Conservation (phyloP, 768 basidiomycete genomes). For the Mycena galopus region DNA sequence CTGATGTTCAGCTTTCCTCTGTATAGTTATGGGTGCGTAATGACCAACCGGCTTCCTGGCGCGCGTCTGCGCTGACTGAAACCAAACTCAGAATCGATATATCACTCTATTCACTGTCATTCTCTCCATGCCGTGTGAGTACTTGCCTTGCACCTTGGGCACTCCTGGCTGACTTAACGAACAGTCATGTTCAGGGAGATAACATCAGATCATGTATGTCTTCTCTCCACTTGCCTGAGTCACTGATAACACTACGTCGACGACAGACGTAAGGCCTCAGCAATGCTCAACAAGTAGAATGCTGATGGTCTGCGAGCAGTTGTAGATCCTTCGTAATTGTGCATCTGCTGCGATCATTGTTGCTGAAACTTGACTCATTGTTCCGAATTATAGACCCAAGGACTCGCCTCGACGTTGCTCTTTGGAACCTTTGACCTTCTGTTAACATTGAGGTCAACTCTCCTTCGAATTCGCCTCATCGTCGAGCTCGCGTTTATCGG, state of each 20-base stretch:
- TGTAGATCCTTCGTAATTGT: constrained; percentile 18
- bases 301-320: neutral
- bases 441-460: constrained; percentile 13
- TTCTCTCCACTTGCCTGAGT: neutral
- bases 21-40: constrained; percentile 5
- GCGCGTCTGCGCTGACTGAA: neutral
- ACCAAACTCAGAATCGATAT: constrained; percentile 17
- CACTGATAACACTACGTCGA: neutral
- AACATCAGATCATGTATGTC: neutral
- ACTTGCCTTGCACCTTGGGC: no score
- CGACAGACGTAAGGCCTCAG: neutral
- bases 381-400: neutral
- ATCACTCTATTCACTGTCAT: constrained; percentile 13
- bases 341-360: neutral
- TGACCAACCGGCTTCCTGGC: no score
- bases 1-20: neutral
- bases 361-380: neutral
- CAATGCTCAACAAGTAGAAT: neutral
- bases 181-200: constrained; percentile 14
- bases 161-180: neutral
- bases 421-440: constrained; percentile 23
- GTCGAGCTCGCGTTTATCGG: neutral
- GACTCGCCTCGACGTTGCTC: constrained; percentile 20
- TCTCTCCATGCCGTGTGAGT: constrained; percentile 11
- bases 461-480: neutral